Evolutionary conservation across 2,329 filamentous ascomycete species (phyloP).

Genomic region (Onygenales sp.): DNA sequence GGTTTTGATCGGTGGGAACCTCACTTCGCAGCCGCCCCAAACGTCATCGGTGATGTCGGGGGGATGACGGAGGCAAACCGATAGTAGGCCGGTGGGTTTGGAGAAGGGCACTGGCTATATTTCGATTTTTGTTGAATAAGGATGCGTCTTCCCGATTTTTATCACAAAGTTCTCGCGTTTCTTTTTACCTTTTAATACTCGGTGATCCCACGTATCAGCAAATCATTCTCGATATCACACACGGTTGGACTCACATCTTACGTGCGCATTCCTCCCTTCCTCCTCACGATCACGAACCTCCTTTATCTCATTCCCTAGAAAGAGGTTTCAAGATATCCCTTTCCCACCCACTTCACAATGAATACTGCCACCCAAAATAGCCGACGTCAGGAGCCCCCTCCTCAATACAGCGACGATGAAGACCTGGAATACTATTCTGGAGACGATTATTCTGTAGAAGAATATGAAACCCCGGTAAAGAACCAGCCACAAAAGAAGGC

Average conservation of each 20-base stretch:
- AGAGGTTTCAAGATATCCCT: neutral
- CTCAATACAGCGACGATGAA: constrained; percentile 5
- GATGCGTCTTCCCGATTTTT: neutral
- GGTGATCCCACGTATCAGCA: neutral
- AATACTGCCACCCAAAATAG: neutral
- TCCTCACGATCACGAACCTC: neutral
- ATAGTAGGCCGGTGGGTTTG: neutral
- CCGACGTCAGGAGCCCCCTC: neutral
- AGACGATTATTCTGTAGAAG: constrained; percentile 2
- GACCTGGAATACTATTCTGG: constrained; percentile 1
- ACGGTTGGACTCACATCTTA: neutral
- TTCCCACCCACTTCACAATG: neutral
- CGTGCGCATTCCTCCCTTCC: neutral
- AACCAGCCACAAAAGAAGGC: constrained; percentile 9
- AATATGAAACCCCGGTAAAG: constrained; percentile 8
- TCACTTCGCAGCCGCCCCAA: too few species aligned
- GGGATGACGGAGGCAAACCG: neutral
- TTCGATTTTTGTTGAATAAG: neutral
- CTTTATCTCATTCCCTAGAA: neutral
- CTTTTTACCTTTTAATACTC: neutral
- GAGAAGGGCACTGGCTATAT: neutral
- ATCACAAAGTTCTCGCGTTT: neutral
- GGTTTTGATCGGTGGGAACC: too few species aligned
- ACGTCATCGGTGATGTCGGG: too few species aligned
- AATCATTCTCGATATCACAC: neutral